phyloP scores from a whole-genome alignment of 1,139 yeast species.

The Candida sp. region DNA sequence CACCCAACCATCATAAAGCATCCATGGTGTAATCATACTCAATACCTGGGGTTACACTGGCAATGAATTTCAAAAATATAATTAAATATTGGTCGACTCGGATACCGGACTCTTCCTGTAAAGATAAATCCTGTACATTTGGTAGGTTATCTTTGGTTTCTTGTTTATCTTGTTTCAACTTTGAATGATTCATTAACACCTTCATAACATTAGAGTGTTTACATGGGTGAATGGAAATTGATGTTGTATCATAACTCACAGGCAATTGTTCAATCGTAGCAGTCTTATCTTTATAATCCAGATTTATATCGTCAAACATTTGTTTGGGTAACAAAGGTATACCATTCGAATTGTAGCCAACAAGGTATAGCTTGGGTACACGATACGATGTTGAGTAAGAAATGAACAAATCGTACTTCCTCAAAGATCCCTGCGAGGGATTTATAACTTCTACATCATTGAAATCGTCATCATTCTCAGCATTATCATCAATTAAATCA shows the following conservation, averaged over 20 bases:
- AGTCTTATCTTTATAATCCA: slow-evolving; percentile 92
- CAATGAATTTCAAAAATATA: slow-evolving; percentile 86
- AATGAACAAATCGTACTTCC: slow-evolving; percentile 86
- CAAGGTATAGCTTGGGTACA: slow-evolving; percentile 91
- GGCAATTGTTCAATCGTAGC: slow-evolving; percentile 96
- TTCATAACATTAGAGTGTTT: slow-evolving; percentile 94
- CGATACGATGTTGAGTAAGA: slow-evolving; percentile 93
- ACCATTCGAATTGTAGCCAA: slow-evolving; percentile 84
- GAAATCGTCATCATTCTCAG: slow-evolving; percentile 28
- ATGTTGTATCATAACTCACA: slow-evolving; percentile 69
- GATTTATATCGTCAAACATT: slow-evolving; percentile 92
- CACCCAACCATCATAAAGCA: slow-evolving; percentile 55
- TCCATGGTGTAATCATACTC: slow-evolving; percentile 98
- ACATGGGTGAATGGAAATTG: slow-evolving; percentile 96
- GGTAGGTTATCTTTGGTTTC: slow-evolving; percentile 23
- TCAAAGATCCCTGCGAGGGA: slow-evolving; percentile 32
- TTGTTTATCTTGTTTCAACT: slow-evolving; percentile 19
- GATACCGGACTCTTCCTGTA: slow-evolving; percentile 37
- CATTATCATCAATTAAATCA: slow-evolving; percentile 37
- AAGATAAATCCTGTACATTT: slow-evolving; percentile 13
- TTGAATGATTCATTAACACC: slow-evolving; percentile 64
- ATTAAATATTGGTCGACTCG: slow-evolving; percentile 90
- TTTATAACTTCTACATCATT: slow-evolving; percentile 28
- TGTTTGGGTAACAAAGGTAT: slow-evolving; percentile 81
- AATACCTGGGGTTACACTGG: slow-evolving; percentile 97